Percentiles rank a stretch among this genome's conserved stretches.
These are phyloP conservation scores for Elongisporangium anandrum DNA, from an alignment of 352 stramenopile species.

Conservation along the genomic window DNA sequence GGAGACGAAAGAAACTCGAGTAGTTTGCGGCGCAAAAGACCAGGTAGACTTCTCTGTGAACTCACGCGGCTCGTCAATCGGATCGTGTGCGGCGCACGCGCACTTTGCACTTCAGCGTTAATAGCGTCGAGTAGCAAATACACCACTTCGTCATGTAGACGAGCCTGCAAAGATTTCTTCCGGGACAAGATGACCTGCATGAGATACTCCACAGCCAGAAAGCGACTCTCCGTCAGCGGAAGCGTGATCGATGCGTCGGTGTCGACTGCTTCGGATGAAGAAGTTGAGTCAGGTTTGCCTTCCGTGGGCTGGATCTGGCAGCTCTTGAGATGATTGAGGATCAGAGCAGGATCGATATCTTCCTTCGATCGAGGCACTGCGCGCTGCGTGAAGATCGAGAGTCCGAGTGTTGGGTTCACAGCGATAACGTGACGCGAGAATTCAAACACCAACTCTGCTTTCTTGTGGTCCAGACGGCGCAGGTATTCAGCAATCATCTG, in stretches of 20 bases:
- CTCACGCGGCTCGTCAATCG: constrained; percentile 52
- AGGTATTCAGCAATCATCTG: constrained; percentile 66
- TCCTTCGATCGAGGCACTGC: constrained; percentile 33
- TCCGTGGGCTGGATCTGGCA: constrained; percentile 23
- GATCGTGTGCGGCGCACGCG: constrained; percentile 5
- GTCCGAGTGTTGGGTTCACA: constrained; percentile 41
- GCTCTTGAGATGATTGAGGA: constrained; percentile 69
- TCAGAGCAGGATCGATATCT: constrained; percentile 59
- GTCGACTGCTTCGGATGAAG: constrained; percentile 3
- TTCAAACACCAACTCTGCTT: constrained; percentile 72
- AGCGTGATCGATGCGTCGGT: constrained; percentile 16
- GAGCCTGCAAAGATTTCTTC: constrained; percentile 20
- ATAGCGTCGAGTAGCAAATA: constrained; percentile 79
- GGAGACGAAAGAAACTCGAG: constrained; percentile 62
- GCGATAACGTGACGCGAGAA: constrained; percentile 72
- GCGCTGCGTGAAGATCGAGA: constrained; percentile 80
- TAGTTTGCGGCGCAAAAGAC: constrained; percentile 55
- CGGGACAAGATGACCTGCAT: constrained; percentile 59
- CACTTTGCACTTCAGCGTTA: constrained; percentile 25
- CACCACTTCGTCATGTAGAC: constrained; percentile 76
- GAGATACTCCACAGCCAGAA: constrained; percentile 79
- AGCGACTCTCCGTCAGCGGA: constrained; percentile 54
- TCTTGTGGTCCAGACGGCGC: constrained; percentile 50
- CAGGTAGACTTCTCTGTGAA: constrained; percentile 50
- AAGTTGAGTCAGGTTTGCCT: constrained; percentile 4